Evolutionary conservation across 1,284 basidiomycete genomes (phyloP).

Genomic region (Violaceomyces palustris): DNA sequence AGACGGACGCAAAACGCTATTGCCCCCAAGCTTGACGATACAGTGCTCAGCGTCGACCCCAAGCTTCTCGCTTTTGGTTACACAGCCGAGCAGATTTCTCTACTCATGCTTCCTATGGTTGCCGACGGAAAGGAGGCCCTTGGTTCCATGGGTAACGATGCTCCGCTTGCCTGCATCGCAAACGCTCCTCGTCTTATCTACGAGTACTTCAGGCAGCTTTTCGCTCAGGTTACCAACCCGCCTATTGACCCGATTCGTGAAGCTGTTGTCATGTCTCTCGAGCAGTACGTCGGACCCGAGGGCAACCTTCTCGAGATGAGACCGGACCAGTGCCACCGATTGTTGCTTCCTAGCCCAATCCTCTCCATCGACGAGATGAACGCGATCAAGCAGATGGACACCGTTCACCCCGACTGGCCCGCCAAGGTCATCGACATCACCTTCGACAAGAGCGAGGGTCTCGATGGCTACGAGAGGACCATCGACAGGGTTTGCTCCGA

Average conservation of each 20-base stretch:
- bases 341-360: constrained; percentile 40
- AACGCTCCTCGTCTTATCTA: constrained; percentile 45
- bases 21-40: constrained; percentile 37
- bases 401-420: constrained; percentile 39
- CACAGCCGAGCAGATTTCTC: constrained; percentile 46
- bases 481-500: constrained; percentile 48
- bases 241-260: constrained; percentile 51
- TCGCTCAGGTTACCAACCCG: constrained; percentile 51
- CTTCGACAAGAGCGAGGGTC: constrained; percentile 43
- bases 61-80: constrained; percentile 49
- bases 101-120: constrained; percentile 50
- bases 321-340: constrained; percentile 46
- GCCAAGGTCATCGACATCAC: constrained; percentile 47
- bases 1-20: constrained; percentile 23
- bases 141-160: constrained; percentile 51
- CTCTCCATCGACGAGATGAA: constrained; percentile 45
- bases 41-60: constrained; percentile 42
- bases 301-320: constrained; percentile 50
- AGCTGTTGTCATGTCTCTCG: constrained; percentile 50
- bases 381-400: constrained; percentile 43
- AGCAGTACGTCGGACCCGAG: constrained; percentile 49
- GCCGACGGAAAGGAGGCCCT: constrained; percentile 46
- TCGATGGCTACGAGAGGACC: constrained; percentile 42
- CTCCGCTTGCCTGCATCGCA: constrained; percentile 46
- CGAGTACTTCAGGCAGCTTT: constrained; percentile 51